Base-by-base conservation (phyloP, 163 green algal genomes). In the Scenedesmus sp. region DNA sequence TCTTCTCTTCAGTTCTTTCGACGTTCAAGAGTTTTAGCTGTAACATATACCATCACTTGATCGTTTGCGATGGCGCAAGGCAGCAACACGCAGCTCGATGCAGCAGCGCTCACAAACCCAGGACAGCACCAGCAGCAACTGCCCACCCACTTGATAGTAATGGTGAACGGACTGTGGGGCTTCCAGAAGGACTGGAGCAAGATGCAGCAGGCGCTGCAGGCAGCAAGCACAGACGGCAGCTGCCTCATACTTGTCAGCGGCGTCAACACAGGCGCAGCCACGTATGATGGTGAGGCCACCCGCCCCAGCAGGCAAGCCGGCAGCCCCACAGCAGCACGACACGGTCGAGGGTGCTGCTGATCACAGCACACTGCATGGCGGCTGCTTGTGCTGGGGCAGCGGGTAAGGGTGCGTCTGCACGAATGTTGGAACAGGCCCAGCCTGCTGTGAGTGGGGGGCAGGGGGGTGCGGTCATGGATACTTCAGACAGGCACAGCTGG, bases 111-210 rank as follows among this genome's bases (percentile, higher is more conserved):
- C 2, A 2, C 65, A 76, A 76, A 76, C 65, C 65, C 65, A 76
- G 65, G 65, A 76, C 65, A 37, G 35, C 72, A 81, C 13, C 72
- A 81, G 72, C 37, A 81, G 82, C 33, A 18, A 18, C 22, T 24
- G 3, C 81, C 44, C 10, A 46, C 20, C 2, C 88, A 91, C 83
- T 33, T 93, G 30, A 53, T 93, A 40, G 82, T 93, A 4, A 76
- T 93, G 70, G 89, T 93, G 2, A 78, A 93, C 70, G 89, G 89
- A 13, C 65, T 93, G 3, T 90, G 81, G 80, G 89, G 89, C 40
- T 76, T 43, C 2, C 68, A 86, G 22, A 53, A 20, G 0, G 87
- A 93, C 30, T 93, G 81, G 81, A 44, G 15, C 12, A n/a, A 53
- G 44, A 68, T 90, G 68, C 53, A 92, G 82, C 46, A 90, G 43